Conservation (phyloP, 257 asterid species). For the Rubia yunnanensis region DNA sequence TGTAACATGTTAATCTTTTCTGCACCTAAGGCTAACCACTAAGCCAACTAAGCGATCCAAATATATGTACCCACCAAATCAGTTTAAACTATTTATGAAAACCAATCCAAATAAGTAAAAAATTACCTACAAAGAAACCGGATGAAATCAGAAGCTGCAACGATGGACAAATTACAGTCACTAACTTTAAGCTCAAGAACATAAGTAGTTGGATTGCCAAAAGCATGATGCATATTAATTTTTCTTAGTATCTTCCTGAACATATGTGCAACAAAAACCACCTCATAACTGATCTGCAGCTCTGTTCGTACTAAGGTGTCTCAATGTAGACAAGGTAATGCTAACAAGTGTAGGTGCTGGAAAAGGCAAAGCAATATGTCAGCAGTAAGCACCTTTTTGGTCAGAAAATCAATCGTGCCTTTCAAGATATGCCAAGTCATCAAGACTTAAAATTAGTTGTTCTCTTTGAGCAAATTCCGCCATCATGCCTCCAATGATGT, state of each 20-base stretch:
- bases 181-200: neutral
- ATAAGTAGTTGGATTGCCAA: neutral
- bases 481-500: slow-evolving; percentile 45
- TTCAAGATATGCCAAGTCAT: slow-evolving; percentile 42
- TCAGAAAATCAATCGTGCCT: slow-evolving; percentile 20
- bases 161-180: neutral
- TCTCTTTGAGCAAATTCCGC: slow-evolving; percentile 39
- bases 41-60: too few species aligned
- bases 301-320: neutral
- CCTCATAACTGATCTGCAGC: neutral
- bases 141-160: neutral
- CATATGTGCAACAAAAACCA: neutral
- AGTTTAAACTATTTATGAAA: neutral
- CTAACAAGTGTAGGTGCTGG: neutral
- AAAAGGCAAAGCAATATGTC: neutral
- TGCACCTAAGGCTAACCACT: neutral
- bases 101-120: neutral
- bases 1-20: too few species aligned
- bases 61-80: too few species aligned
- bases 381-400: slow-evolving; percentile 32
- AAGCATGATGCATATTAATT: neutral
- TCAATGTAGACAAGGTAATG: neutral
- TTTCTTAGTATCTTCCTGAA: neutral
- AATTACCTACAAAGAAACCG: neutral
- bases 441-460: slow-evolving; percentile 26